phyloP scores from a whole-genome alignment of 75 land plant genomes.

The Cupressus sempervirens region DNA sequence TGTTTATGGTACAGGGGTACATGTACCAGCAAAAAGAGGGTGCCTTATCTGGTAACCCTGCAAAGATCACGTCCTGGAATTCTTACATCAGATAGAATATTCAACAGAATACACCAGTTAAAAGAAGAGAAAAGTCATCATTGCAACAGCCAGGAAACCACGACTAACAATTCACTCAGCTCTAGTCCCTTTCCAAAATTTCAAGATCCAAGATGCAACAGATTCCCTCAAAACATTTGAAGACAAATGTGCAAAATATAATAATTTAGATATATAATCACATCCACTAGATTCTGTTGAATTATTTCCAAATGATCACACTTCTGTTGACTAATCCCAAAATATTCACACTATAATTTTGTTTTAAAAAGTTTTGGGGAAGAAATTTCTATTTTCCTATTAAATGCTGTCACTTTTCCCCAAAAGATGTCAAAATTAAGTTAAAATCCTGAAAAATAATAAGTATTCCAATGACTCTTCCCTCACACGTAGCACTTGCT shows the following conservation, averaged over 20 bases:
- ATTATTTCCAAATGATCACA: not conserved
- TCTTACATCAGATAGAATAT: not conserved
- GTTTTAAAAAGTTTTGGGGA: too few relatives aligned
- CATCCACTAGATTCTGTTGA: too few relatives aligned
- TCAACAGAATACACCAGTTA: not conserved
- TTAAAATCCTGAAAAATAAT: not conserved
- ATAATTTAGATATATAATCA: too few relatives aligned
- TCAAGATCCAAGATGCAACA: not conserved
- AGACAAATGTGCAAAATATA: not conserved
- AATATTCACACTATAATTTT: not conserved
- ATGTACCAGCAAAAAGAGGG: too few relatives aligned
- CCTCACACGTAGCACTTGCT: not conserved
- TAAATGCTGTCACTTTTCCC: not conserved
- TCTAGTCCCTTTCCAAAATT: not conserved
- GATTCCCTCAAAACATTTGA: not conserved
- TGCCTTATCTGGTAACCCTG: too few relatives aligned
- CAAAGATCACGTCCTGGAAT: not conserved
- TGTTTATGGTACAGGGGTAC: too few relatives aligned
- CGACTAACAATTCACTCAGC: not conserved
- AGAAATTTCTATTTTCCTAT: not conserved
- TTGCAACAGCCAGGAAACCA: not conserved
- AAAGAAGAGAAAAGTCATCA: not conserved
- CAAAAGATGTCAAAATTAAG: not conserved
- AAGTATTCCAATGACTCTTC: too few relatives aligned
- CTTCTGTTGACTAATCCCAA: not conserved